A percentile compares a stretch with the other conserved stretches of the same genome.
These are phyloP conservation scores for Avicennia marina DNA, from an alignment of 257 asterid species.

Conservation along the genomic window DNA sequence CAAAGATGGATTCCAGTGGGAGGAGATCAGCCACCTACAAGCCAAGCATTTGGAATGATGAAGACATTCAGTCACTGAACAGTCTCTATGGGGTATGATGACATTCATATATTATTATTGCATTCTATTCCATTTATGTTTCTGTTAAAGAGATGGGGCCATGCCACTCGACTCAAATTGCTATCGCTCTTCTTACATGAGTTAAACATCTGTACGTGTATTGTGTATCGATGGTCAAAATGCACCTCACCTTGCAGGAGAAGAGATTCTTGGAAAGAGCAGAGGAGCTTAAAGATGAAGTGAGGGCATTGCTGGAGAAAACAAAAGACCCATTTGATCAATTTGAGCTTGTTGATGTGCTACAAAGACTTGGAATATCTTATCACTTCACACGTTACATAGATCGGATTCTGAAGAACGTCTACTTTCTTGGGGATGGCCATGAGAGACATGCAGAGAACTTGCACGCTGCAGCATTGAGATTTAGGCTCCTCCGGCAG, in stretches of 20 bases:
- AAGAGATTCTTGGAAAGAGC: neutral
- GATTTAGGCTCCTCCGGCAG: constrained; percentile 40
- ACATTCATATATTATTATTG: neutral
- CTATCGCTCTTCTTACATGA: no score
- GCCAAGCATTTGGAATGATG: constrained; percentile 41
- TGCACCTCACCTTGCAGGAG: no score
- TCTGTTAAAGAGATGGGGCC: no score
- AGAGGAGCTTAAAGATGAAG: constrained; percentile 26
- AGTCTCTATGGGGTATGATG: constrained; percentile 24
- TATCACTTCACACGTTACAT: constrained; percentile 32
- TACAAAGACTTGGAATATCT: constrained; percentile 45
- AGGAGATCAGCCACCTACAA: constrained; percentile 44
- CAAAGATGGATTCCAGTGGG: neutral
- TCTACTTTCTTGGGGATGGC: neutral
- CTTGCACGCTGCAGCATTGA: constrained; percentile 27
- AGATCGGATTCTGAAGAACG: neutral
- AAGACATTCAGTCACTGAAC: constrained; percentile 34
- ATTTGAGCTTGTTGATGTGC: constrained; percentile 37
- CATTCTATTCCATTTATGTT: no score
- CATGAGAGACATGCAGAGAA: neutral
- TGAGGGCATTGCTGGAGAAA: constrained; percentile 18
- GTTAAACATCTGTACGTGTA: no score
- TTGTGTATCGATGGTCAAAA: no score
- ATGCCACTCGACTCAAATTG: no score
- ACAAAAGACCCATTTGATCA: constrained; percentile 18